phyloP scores from a whole-genome alignment of 306 rosid species.

The Canavalia ensiformis region DNA sequence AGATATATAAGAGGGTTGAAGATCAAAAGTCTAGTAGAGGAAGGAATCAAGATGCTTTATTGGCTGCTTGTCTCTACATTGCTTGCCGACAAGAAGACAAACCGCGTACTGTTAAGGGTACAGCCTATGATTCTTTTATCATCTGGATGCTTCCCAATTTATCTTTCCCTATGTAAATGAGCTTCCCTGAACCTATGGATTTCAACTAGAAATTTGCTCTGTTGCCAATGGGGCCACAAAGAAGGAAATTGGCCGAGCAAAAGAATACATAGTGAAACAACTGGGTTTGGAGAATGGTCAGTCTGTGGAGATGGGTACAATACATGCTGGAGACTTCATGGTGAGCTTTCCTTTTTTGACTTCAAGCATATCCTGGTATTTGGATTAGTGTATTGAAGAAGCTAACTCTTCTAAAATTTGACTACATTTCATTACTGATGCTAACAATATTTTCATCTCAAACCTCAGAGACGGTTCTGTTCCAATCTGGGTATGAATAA shows the following conservation, averaged over 20 bases:
- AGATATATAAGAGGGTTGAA: conserved; percentile 95
- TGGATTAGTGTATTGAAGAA: conserved; percentile 10
- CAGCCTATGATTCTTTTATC: conserved; percentile 69
- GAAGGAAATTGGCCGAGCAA: conserved; percentile 99
- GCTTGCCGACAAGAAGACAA: conserved; percentile 99
- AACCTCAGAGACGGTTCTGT: conserved; percentile 89
- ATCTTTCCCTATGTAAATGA: conserved; percentile 71
- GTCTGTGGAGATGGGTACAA: conserved; percentile 99
- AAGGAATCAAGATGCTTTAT: conserved; percentile 95
- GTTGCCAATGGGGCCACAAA: conserved; percentile 99
- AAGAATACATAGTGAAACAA: conserved; percentile 97
- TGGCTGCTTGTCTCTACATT: conserved; percentile 99
- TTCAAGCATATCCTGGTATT: conserved; percentile 16
- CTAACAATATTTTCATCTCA: conserved; percentile 41
- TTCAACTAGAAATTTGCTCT: conserved; percentile 95
- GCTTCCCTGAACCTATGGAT: conserved; percentile 83
- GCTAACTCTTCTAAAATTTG: not conserved
- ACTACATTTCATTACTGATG: conserved; percentile 17
- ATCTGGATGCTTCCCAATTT: conserved; percentile 76
- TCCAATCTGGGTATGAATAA: conserved; percentile 96
- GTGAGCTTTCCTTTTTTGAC: conserved; percentile 58
- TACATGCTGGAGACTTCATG: conserved; percentile 98
- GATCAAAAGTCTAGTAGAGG: conserved; percentile 99
- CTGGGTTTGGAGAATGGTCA: conserved; percentile 95
- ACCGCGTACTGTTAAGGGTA: conserved; percentile 99